Evolutionary conservation across 2,329 filamentous ascomycete genomes (phyloP).

Genomic region (Pestalotiopsis sp.): DNA sequence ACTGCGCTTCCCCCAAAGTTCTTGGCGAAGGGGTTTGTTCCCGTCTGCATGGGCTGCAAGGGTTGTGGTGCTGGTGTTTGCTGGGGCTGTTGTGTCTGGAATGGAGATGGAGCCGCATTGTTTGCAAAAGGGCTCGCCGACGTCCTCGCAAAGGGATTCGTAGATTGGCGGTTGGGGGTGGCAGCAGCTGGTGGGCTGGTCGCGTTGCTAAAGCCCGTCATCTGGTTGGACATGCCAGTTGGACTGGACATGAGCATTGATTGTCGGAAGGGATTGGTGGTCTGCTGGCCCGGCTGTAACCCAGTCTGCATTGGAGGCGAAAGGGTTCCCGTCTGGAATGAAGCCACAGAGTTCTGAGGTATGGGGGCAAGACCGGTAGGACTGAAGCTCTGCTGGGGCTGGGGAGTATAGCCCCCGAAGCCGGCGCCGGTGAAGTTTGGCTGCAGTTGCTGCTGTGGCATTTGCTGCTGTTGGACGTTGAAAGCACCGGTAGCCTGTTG

Average conservation of each 20-base stretch:
- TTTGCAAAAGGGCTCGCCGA: constrained; percentile 41
- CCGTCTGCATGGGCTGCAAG: constrained; percentile 53
- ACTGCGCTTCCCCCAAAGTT: constrained; percentile 34
- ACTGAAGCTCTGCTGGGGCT: constrained; percentile 61
- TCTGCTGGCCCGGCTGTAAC: constrained; percentile 57
- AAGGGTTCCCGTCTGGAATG: constrained; percentile 52
- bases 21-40: constrained; percentile 63
- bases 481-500: constrained; percentile 36
- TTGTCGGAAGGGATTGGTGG: constrained; percentile 91
- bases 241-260: constrained; percentile 74
- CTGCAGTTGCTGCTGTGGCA: constrained; percentile 39
- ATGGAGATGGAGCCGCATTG: constrained; percentile 41
- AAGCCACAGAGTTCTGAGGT: constrained; percentile 57
- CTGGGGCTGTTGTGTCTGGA: constrained; percentile 43
- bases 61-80: constrained; percentile 38
- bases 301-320: constrained; percentile 40
- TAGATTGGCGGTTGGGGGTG: constrained; percentile 64
- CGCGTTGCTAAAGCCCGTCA: constrained; percentile 28
- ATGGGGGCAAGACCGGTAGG: constrained; percentile 56
- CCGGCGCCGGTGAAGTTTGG: constrained; percentile 69
- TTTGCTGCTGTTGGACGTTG: constrained; percentile 39
- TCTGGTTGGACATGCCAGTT: constrained; percentile 46
- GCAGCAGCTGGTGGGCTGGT: constrained; percentile 38
- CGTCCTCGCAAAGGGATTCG: constrained; percentile 84
- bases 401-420: constrained; percentile 75